phyloP scores from a whole-genome alignment of 805 yeast species.

The Candida nonsorbophila region DNA sequence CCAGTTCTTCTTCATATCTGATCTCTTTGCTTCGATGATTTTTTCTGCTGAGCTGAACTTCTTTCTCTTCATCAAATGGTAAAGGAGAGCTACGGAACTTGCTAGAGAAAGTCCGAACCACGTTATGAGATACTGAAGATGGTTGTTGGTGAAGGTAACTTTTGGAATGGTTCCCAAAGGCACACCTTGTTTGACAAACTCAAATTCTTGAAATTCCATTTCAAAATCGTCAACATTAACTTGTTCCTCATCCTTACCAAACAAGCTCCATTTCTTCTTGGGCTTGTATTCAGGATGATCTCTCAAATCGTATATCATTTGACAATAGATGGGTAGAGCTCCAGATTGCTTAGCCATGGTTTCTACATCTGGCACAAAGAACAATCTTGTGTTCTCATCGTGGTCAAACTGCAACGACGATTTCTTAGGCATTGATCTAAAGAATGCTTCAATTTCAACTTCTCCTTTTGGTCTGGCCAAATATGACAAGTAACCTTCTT shows the following conservation, averaged over 20 bases:
- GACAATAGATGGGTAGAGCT: conserved; percentile 69
- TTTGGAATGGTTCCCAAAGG: conserved; percentile 85
- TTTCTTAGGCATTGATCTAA: conserved; percentile 59
- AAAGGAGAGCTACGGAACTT: conserved; percentile 59
- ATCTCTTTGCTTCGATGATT: conserved; percentile 33
- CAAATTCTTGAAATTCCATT: conserved; percentile 36
- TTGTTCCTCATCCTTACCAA: conserved; percentile 3
- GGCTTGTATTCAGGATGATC: conserved; percentile 54
- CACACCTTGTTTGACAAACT: conserved; percentile 75
- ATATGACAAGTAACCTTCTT: conserved; percentile 49
- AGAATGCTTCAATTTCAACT: conserved; percentile 66
- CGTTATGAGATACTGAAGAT: conserved; percentile 84
- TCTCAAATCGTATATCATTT: conserved; percentile 60
- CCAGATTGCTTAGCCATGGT: conserved; percentile 72
- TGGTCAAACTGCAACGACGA: conserved; percentile 68
- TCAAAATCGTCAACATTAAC: conserved; percentile 23
- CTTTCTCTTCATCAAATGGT: conserved; percentile 23
- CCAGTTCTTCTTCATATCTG: conserved; percentile 26
- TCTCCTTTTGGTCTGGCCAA: conserved; percentile 69
- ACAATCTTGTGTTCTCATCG: conserved; percentile 60
- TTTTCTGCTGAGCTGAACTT: conserved; percentile 32
- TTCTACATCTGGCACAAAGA: conserved; percentile 74
- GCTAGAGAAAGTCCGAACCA: conserved; percentile 88
- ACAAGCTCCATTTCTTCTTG: conserved; percentile 45
- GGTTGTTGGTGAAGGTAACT: conserved; percentile 81